Evolutionary conservation across 768 basidiomycete species (phyloP), one percentile per base, ranked within the genome.

Genomic region (Podaxis pistillaris): DNA sequence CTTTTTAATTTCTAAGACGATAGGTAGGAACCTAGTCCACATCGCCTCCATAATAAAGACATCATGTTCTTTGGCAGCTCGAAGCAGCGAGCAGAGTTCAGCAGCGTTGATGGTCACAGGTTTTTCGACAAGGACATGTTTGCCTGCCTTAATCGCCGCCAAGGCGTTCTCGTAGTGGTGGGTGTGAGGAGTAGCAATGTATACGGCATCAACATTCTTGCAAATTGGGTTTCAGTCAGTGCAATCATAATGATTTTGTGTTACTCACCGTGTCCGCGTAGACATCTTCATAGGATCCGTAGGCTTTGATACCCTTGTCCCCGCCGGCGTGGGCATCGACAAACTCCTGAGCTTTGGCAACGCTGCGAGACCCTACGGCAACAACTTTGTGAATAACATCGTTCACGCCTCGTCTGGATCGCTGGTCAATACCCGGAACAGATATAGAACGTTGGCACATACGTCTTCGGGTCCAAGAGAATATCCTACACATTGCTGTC

Each of bases 1-100:
- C 64, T 79, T 79, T 73, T 88, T 87, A 58, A 93, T 76, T 63
- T 89, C 90, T 17, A 78, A 69, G 9, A 80, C 77, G 63, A 91
- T 80, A 12, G 90, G 90, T 62, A 90, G 87, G 78, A 92, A 93
- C 38, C 90, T 81, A 38, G 93, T 93, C 91, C 93, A 94, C 74
- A 94, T 79, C 0, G 90, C 93, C 75, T 96, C 94, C 93, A 96
- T 95, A 68, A 96, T 85, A 79, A 96, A 96, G 1, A 94, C 81
- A 17, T 86, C 83, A 67, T 88, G 78, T 70, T 91, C 84, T 72
- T 89, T 90, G 1, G 94, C 93, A 19, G 91, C 81, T 9, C 76
- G 76, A 19, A 94, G 76, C 24, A 96, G 81, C 51, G 87, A 83
- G n/a, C 85, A 82, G 22, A 93, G 79, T 70, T 96, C 93, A 2